Conservation (phyloP, 176 grass and related monocot genomes). For the Sorghum bicolor region DNA sequence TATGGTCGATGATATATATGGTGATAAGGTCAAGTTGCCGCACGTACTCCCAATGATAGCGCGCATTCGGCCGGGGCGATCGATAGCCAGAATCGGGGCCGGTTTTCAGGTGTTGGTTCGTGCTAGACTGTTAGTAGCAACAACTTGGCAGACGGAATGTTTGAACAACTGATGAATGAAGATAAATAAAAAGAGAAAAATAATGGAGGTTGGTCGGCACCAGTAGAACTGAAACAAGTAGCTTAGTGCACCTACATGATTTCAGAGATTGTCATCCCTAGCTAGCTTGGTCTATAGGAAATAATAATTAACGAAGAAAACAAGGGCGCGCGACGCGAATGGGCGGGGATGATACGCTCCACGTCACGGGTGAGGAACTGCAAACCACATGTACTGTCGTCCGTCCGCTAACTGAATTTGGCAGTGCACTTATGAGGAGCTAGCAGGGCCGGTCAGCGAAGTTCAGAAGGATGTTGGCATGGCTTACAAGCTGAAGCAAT, state of each 20-base stretch:
- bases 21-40: background rate
- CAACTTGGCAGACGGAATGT: slow-evolving; percentile 18
- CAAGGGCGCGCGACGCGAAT: background rate
- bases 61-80: background rate
- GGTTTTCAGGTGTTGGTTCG: background rate
- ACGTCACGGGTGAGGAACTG: background rate
- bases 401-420: too few relatives aligned
- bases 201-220: background rate
- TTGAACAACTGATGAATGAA: background rate
- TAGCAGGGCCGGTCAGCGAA: background rate
- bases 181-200: background rate
- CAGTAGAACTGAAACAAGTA: background rate
- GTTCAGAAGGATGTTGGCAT: background rate
- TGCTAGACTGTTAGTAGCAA: background rate
- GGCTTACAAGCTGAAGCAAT: slow-evolving; percentile 14
- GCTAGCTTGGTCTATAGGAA: background rate
- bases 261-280: background rate
- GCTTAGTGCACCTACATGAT: background rate
- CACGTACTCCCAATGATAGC: background rate
- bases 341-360: background rate
- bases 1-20: background rate
- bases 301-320: background rate
- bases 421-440: too few relatives aligned
- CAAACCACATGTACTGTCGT: too few relatives aligned
- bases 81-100: background rate